phyloP scores from a whole-genome alignment of 2,329 filamentous ascomycete genomes.

The Fusarium coffeatum region DNA sequence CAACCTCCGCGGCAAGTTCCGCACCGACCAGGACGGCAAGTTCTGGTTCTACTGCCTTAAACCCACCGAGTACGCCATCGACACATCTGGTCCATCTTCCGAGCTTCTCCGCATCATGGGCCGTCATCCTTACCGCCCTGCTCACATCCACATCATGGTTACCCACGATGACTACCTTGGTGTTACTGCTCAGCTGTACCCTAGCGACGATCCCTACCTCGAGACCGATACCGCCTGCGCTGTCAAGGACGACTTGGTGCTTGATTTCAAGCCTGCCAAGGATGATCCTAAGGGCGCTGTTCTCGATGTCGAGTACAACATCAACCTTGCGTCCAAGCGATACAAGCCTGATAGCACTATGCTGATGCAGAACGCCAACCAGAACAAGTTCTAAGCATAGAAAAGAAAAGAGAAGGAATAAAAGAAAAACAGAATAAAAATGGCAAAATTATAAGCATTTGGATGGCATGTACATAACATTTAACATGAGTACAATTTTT shows the following conservation, averaged over 20 bases:
- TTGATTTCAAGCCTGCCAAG: constrained; percentile 61
- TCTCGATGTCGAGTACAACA: constrained; percentile 57
- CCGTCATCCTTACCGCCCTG: constrained; percentile 61
- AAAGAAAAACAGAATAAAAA: not conserved
- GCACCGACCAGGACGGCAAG: constrained; percentile 74
- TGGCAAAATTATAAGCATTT: not conserved
- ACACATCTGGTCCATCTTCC: constrained; percentile 67
- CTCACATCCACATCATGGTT: constrained; percentile 65
- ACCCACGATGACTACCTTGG: constrained; percentile 75
- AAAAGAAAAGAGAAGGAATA: not conserved
- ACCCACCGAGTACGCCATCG: constrained; percentile 78
- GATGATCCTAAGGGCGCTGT: constrained; percentile 52
- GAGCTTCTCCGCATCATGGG: constrained; percentile 59
- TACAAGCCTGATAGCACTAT: constrained; percentile 53
- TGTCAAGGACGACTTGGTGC: constrained; percentile 64
- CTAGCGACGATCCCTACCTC: constrained; percentile 74
- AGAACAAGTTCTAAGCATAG: constrained; percentile 42
- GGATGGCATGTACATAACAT: constrained; percentile 12
- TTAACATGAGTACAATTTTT: constrained; percentile 13
- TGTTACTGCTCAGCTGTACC: constrained; percentile 82
- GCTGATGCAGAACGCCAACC: constrained; percentile 48
- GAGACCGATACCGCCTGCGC: constrained; percentile 60
- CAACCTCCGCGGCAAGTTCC: constrained; percentile 83
- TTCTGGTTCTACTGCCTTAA: constrained; percentile 81
- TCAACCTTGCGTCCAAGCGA: constrained; percentile 57